Evolutionary conservation across 345 rosid genomes (phyloP), one percentile per base, ranked within the genome.

Genomic region (Populus nigra): DNA sequence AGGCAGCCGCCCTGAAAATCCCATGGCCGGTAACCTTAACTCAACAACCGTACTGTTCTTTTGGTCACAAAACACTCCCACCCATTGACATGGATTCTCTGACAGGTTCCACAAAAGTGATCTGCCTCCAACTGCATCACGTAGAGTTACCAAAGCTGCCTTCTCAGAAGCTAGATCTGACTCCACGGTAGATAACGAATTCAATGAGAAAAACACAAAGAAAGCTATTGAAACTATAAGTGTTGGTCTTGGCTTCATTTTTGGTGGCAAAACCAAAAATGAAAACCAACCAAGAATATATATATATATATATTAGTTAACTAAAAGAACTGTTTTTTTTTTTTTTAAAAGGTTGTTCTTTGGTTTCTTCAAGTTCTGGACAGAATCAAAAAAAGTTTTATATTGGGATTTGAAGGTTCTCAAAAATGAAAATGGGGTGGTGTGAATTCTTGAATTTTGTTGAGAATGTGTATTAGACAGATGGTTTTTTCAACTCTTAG

Each of bases 11-110:
- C 99, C 91, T 22, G 85, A 71, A 8, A 95, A 92, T n/a, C 96
- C 97, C 83, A 71, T 74, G 23, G 87, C 98, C 29, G 99, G 99
- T 31, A 92, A 86, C 36, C 88, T 94, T 31, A 95, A 88, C 73
- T 83, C 79, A 18, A 79, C 72, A 80, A 95, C 94, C 25, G 82
- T 84, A 72, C 81, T 43, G 68, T 82, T 72, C 79, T 76, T 73
- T 22, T 13, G 25, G 45, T 82, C 82, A 85, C 99, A 93, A 45
- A 65, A 68, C 77, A 94, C 87, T 12, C 98, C 98, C 2, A 80
- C 78, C 98, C 98, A 87, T 8, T 47, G 8, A 69, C 84, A 81
- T 16, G 84, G 80, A 36, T 20, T 41, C 31, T 31, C 63, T 0
- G 80, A 53, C 9, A 76, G 57, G 33, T 81, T 81, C 84, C 84